Percentiles rank a stretch among this genome's conserved stretches.
Conservation (phyloP, 2,329 filamentous ascomycete genomes). For the Alternaria angustiovoidea region DNA sequence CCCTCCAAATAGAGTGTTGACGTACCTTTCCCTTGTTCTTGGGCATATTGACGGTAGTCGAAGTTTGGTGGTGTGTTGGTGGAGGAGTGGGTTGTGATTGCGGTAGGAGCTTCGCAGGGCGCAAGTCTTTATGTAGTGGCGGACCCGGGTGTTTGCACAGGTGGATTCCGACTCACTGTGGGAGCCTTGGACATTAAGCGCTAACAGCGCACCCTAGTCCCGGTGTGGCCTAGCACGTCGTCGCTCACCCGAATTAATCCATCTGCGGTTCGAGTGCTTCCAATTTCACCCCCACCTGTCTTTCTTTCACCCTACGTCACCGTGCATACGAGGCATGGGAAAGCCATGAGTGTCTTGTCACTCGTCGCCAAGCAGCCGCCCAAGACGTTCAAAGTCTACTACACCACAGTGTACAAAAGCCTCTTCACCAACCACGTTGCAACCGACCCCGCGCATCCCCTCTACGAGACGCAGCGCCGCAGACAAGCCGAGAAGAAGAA, state of each 20-base stretch:
- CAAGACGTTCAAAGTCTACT: constrained; percentile 33
- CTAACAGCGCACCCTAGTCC: constrained; percentile 11
- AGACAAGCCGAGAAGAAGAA: constrained; percentile 24
- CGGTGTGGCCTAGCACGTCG: constrained; percentile 7
- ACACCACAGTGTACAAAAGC: constrained; percentile 33
- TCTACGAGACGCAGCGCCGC: constrained; percentile 32
- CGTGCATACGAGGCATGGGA: constrained; percentile 3
- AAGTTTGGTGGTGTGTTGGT: constrained; percentile 14
- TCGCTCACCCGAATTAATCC: constrained; percentile 10
- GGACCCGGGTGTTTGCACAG: constrained; percentile 20
- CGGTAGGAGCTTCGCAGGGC: constrained; percentile 8
- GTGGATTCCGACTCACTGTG: constrained; percentile 24
- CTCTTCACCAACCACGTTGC: constrained; percentile 34
- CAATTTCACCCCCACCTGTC: not conserved
- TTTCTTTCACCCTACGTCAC: constrained; percentile 8
- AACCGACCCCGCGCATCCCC: constrained; percentile 36
- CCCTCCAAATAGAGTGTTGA: constrained; percentile 19
- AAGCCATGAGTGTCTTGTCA: constrained; percentile 23
- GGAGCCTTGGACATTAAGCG: constrained; percentile 22
- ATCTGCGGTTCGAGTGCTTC: not conserved
- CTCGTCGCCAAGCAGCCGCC: constrained; percentile 24
- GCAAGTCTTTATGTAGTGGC: constrained; percentile 25
- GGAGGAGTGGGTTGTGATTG: constrained; percentile 6
- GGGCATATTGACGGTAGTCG: constrained; percentile 71
- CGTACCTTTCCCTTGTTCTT: constrained; percentile 99